Conservation (phyloP, 495 filamentous ascomycete species). For the Tricharina praecox region DNA sequence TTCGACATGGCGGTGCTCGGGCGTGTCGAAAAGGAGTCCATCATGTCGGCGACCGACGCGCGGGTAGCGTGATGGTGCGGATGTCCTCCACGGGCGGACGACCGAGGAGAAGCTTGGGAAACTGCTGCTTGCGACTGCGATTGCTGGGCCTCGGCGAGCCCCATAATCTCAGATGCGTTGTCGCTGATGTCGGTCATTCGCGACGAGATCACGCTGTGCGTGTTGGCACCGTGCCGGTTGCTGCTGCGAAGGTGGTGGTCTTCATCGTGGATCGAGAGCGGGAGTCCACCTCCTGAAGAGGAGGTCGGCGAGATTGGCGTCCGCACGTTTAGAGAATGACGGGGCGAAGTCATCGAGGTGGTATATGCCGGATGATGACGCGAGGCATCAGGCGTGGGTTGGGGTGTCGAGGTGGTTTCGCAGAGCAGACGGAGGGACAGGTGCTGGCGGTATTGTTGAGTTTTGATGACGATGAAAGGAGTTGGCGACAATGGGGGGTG, state of each 20-base stretch:
- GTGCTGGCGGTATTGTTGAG: too few relatives aligned
- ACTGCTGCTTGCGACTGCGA: constrained; percentile 30
- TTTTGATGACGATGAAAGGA: too few relatives aligned
- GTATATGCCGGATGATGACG: not conserved
- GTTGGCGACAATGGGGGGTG: too few relatives aligned
- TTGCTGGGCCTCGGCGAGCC: constrained; percentile 20
- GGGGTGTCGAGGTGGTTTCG: too few relatives aligned
- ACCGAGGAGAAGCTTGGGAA: constrained; percentile 17
- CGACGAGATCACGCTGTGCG: constrained; percentile 60
- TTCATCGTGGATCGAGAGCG: constrained; percentile 24
- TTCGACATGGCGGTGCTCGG: constrained; percentile 33
- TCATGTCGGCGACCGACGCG: constrained; percentile 31
- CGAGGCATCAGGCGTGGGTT: not conserved
- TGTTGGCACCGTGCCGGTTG: constrained; percentile 19
- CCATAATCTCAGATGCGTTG: constrained; percentile 35
- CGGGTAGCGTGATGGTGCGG: constrained; percentile 20
- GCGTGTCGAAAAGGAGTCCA: constrained; percentile 24
- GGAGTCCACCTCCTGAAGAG: constrained; percentile 16
- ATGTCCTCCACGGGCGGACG: constrained; percentile 17
- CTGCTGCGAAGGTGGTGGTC: not conserved
- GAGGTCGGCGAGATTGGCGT: constrained; percentile 11
- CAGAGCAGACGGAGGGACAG: too few relatives aligned
- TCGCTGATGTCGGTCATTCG: constrained; percentile 58
- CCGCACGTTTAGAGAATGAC: constrained; percentile 1
- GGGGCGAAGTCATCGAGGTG: constrained; percentile 1